phyloP scores from a whole-genome alignment of 1,284 basidiomycete species.

The Leucoagaricus sp. region DNA sequence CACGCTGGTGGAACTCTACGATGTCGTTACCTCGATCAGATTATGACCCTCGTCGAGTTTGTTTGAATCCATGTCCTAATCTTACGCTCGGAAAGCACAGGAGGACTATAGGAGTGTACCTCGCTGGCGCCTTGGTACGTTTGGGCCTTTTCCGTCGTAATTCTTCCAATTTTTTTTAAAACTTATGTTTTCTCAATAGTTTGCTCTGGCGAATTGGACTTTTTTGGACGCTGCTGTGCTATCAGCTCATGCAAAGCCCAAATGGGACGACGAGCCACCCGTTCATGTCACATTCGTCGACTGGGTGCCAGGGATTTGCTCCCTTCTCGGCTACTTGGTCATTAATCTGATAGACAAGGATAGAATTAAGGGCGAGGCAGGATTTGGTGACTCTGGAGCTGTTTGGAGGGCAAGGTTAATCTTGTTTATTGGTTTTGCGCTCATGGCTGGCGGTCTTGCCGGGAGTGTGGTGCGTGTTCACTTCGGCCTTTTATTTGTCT shows the following conservation, averaged over 20 bases:
- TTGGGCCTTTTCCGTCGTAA: neutral
- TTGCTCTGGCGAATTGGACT: constrained; percentile 93
- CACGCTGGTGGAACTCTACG: neutral
- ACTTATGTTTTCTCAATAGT: constrained; percentile 41
- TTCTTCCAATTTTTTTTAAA: neutral
- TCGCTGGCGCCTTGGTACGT: constrained; percentile 88
- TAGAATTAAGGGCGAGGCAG: constrained; percentile 81
- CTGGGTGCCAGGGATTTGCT: constrained; percentile 95
- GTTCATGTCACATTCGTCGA: constrained; percentile 91
- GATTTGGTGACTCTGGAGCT: constrained; percentile 76
- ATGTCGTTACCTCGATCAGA: constrained; percentile 73
- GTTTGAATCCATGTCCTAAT: constrained; percentile 71
- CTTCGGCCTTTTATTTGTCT: neutral
- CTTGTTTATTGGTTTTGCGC: constrained; percentile 93
- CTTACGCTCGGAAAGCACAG: constrained; percentile 67
- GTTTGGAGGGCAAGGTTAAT: constrained; percentile 91
- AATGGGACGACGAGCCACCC: constrained; percentile 59
- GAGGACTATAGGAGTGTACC: constrained; percentile 86
- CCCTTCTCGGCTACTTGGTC: constrained; percentile 91
- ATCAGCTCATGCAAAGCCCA: constrained; percentile 79
- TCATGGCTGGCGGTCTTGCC: constrained; percentile 95
- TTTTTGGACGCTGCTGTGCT: constrained; percentile 93
- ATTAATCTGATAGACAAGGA: constrained; percentile 97
- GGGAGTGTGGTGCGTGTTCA: constrained; percentile 80
- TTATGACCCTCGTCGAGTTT: constrained; percentile 90